A percentile compares a stretch with the other conserved stretches of the same genome.
Conservation (phyloP, 805 yeast species). For the Zygosaccharomyces lentus region DNA sequence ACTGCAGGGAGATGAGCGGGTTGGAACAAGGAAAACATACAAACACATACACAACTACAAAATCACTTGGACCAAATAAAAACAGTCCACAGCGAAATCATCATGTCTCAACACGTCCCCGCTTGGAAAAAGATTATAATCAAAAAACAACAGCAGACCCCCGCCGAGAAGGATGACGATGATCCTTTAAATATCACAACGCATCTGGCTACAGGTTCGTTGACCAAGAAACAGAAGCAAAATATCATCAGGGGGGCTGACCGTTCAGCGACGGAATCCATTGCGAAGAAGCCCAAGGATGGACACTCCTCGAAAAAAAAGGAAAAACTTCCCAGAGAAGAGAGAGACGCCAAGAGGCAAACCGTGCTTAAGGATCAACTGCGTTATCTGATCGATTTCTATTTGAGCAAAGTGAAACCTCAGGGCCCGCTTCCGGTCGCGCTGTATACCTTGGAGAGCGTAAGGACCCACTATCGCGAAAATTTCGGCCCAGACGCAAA, state of each 20-base stretch:
- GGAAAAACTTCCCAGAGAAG: constrained; percentile 31
- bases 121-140: constrained; percentile 36
- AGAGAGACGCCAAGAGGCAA: constrained; percentile 17
- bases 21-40: not conserved
- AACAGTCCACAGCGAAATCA: not conserved
- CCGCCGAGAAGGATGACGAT: constrained; percentile 10
- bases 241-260: constrained; percentile 26
- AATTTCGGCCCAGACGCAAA: constrained; percentile 7
- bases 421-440: constrained; percentile 21
- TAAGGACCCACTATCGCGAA: constrained; percentile 19
- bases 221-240: constrained; percentile 32
- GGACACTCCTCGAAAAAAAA: constrained; percentile 16
- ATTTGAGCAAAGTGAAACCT: constrained; percentile 22
- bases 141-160: constrained; percentile 14
- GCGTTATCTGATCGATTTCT: constrained; percentile 35
- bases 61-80: too few species aligned
- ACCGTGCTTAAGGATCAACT: constrained; percentile 34
- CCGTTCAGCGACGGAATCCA: constrained; percentile 11
- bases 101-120: constrained; percentile 26
- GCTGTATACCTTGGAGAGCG: constrained; percentile 21
- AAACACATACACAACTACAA: not conserved
- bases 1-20: not conserved
- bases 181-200: constrained; percentile 37
- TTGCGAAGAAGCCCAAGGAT: constrained; percentile 17
- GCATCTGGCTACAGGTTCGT: constrained; percentile 34